Evolutionary conservation across 2,329 filamentous ascomycete species (phyloP).

Genomic region (Ilyonectria robusta): DNA sequence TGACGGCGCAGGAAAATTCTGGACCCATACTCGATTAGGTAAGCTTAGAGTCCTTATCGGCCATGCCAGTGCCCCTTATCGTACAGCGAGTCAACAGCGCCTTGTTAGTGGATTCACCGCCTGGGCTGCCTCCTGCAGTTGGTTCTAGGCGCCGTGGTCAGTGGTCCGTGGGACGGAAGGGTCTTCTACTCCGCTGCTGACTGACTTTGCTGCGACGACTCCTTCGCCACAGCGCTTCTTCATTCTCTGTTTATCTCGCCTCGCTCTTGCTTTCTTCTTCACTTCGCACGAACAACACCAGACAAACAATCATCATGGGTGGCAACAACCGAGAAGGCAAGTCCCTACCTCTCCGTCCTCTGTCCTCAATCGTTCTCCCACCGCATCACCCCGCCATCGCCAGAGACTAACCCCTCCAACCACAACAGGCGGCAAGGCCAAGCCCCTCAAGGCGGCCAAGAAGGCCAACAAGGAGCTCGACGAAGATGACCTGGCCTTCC

Average conservation of each 20-base stretch:
- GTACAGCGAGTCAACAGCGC: slow-evolving; percentile 16
- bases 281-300: slow-evolving; percentile 31
- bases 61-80: slow-evolving; percentile 26
- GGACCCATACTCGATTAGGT: slow-evolving; percentile 40
- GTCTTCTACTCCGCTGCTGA: slow-evolving; percentile 28
- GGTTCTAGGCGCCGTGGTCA: slow-evolving; percentile 15
- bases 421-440: slow-evolving; percentile 82
- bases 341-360: slow-evolving; percentile 24
- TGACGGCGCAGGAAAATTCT: slow-evolving; percentile 34
- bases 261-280: slow-evolving; percentile 16
- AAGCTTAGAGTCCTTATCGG: slow-evolving; percentile 44
- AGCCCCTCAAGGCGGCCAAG: slow-evolving; percentile 91
- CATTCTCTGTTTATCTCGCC: slow-evolving; percentile 21
- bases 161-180: slow-evolving; percentile 29
- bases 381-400: slow-evolving; percentile 26
- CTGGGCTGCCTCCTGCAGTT: slow-evolving; percentile 15
- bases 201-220: slow-evolving; percentile 34
- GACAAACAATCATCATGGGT: slow-evolving; percentile 52
- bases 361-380: slow-evolving; percentile 17
- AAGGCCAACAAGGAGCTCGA: slow-evolving; percentile 87
- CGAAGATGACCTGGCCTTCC: slow-evolving; percentile 87
- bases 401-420: slow-evolving; percentile 42
- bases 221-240: slow-evolving; percentile 31
- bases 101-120: slow-evolving; percentile 27
- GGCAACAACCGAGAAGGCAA: slow-evolving; percentile 57